Percentiles rank a stretch among this genome's conserved stretches.
Evolutionary conservation across 1,139 yeast genomes (phyloP).

Genomic region (Taphrina sp.): DNA sequence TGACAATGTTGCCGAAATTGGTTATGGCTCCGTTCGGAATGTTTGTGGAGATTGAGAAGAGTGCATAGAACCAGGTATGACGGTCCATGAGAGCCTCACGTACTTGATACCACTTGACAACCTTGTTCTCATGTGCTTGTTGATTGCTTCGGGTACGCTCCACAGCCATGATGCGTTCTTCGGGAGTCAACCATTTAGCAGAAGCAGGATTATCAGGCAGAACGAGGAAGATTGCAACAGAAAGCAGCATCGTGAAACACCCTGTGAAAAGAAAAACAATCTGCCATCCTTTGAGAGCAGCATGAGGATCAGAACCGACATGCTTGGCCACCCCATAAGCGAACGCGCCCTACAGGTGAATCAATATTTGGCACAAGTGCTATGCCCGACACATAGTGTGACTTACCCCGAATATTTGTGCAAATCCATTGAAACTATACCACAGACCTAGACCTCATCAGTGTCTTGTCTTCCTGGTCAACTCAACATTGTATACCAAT

Average conservation of each 20-base stretch:
- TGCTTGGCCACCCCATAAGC: constrained; percentile 53
- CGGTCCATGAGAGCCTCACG: constrained; percentile 45
- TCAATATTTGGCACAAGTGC: no score
- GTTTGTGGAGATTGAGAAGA: constrained; percentile 37
- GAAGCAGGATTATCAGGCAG: constrained; percentile 57
- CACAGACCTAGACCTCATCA: no score
- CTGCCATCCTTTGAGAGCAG: constrained; percentile 46
- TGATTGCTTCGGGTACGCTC: constrained; percentile 53
- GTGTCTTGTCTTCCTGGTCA: no score
- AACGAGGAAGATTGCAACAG: constrained; percentile 49
- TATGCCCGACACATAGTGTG: constrained; percentile 47
- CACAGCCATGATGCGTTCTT: constrained; percentile 55
- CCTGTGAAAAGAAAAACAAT: constrained; percentile 52
- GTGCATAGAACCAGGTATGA: constrained; percentile 52
- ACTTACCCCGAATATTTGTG: constrained; percentile 50
- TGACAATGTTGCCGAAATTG: constrained; percentile 38
- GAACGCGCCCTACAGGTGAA: no score
- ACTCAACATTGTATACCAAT: constrained; percentile 44
- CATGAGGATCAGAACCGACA: constrained; percentile 41
- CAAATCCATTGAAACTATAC: constrained; percentile 47
- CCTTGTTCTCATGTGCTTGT: constrained; percentile 55
- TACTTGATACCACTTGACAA: constrained; percentile 54
- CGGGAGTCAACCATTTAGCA: constrained; percentile 54
- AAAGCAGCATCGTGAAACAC: constrained; percentile 52
- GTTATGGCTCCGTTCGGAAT: constrained; percentile 42